A percentile compares a stretch with the other conserved stretches of the same genome.
phyloP scores from a whole-genome alignment of 176 grass and related monocot genomes.

The Phragmites australis region DNA sequence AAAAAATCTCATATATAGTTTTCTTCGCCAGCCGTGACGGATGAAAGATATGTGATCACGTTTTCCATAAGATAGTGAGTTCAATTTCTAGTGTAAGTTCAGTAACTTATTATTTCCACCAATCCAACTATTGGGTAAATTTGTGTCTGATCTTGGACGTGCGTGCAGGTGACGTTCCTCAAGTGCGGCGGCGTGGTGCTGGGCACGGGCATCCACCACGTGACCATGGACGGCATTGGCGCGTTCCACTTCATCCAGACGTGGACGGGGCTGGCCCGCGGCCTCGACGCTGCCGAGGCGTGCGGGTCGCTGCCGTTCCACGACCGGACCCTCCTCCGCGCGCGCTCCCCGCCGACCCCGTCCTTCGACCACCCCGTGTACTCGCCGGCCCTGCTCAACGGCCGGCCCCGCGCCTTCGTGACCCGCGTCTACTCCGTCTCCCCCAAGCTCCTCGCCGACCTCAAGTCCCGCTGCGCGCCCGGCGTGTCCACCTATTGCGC shows the following conservation, averaged over 20 bases:
- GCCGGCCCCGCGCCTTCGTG: conserved; percentile 16
- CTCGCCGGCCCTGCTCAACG: conserved; percentile 16
- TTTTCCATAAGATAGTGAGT: too few relatives aligned
- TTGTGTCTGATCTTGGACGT: not conserved
- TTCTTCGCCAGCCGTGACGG: not conserved
- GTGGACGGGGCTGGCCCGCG: conserved; percentile 34
- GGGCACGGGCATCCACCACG: conserved; percentile 58
- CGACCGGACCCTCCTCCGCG: conserved; percentile 52
- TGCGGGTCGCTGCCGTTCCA: conserved; percentile 38
- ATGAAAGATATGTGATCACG: not conserved
- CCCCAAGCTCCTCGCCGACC: conserved; percentile 27
- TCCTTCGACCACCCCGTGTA: conserved; percentile 52
- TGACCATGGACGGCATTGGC: conserved; percentile 42
- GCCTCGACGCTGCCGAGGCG: not conserved
- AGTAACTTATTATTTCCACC: not conserved
- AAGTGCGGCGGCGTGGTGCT: conserved; percentile 56
- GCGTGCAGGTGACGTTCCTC: conserved; percentile 51
- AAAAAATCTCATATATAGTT: too few relatives aligned
- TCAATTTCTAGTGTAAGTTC: not conserved
- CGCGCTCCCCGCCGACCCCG: conserved; percentile 33
- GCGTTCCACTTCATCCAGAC: conserved; percentile 64
- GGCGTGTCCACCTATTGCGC: conserved; percentile 57
- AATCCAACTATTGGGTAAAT: not conserved
- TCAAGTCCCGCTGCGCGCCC: conserved; percentile 35
- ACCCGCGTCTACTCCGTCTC: conserved; percentile 45